Percentiles rank a stretch among this genome's conserved stretches.
These are phyloP conservation scores for Meripilus lineatus DNA, from an alignment of 1,284 basidiomycete species.

Conservation along the genomic window DNA sequence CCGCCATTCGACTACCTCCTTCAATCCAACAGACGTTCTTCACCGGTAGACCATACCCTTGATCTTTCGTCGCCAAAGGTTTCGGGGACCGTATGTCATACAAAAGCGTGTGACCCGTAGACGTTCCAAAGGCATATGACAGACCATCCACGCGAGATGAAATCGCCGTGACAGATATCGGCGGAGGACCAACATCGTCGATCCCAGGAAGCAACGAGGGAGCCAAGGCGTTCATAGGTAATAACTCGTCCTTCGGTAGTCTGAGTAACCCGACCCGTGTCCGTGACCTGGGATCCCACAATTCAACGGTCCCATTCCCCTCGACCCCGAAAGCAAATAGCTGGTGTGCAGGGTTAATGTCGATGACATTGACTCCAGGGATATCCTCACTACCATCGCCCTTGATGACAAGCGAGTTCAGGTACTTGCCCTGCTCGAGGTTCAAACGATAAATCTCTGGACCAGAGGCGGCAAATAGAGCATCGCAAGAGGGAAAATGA, in stretches of 20 bases:
- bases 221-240: slow-evolving; percentile 38
- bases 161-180: slow-evolving; percentile 79
- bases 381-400: slow-evolving; percentile 52
- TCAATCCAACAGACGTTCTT: slow-evolving; percentile 89
- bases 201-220: slow-evolving; percentile 38
- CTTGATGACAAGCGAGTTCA: slow-evolving; percentile 70
- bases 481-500: slow-evolving; percentile 47
- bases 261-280: slow-evolving; percentile 71
- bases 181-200: slow-evolving; percentile 30
- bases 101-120: slow-evolving; percentile 89
- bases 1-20: slow-evolving; percentile 76
- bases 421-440: slow-evolving; percentile 92
- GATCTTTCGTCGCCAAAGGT: slow-evolving; percentile 90
- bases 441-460: slow-evolving; percentile 92
- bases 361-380: slow-evolving; percentile 85
- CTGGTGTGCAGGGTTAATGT: slow-evolving; percentile 93
- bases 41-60: slow-evolving; percentile 93
- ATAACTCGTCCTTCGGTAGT: slow-evolving; percentile 63
- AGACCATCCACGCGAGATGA: slow-evolving; percentile 85
- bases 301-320: slow-evolving; percentile 81
- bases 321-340: slow-evolving; percentile 88
- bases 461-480: slow-evolving; percentile 61
- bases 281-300: slow-evolving; percentile 95
- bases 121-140: slow-evolving; percentile 92
- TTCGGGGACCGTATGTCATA: slow-evolving; percentile 89